Evolutionary conservation across 345 rosid genomes (phyloP).

Genomic region (Gossypium herbaceum): DNA sequence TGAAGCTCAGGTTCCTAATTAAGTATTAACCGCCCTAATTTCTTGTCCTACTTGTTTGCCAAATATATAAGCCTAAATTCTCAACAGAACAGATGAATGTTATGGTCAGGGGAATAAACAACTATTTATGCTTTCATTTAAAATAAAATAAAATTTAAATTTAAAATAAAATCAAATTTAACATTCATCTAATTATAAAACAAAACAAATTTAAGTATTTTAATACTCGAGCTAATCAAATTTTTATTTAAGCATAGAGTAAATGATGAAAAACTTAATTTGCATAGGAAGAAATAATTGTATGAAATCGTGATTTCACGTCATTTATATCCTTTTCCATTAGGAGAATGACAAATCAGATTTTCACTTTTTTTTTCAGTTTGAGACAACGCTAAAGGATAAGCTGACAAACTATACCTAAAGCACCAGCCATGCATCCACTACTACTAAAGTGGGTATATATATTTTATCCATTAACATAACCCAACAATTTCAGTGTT

Average conservation of each 20-base stretch:
- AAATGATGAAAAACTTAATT: not conserved
- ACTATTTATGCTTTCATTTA: not conserved
- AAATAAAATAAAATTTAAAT: not conserved
- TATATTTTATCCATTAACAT: not conserved
- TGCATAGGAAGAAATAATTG: fast-evolving
- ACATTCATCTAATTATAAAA: too few species aligned
- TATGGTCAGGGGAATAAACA: not conserved
- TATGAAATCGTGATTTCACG: too few species aligned
- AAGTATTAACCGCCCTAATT: slow-evolving; percentile 8
- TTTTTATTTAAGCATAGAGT: not conserved
- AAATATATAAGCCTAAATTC: not conserved
- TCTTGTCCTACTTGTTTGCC: not conserved
- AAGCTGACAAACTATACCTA: not conserved
- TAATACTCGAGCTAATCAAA: not conserved
- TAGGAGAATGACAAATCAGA: too few species aligned
- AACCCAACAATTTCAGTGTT: not conserved
- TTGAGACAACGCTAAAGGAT: not conserved
- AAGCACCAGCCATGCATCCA: not conserved
- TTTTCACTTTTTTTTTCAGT: not conserved
- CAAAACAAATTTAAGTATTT: too few species aligned
- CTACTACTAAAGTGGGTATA: not conserved
- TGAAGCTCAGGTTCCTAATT: not conserved
- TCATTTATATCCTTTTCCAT: too few species aligned
- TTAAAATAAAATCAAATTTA: not conserved
- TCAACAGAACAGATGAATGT: not conserved